Evolutionary conservation across 208 protist genomes (phyloP).

Genomic region (Crithidia thermophila): DNA sequence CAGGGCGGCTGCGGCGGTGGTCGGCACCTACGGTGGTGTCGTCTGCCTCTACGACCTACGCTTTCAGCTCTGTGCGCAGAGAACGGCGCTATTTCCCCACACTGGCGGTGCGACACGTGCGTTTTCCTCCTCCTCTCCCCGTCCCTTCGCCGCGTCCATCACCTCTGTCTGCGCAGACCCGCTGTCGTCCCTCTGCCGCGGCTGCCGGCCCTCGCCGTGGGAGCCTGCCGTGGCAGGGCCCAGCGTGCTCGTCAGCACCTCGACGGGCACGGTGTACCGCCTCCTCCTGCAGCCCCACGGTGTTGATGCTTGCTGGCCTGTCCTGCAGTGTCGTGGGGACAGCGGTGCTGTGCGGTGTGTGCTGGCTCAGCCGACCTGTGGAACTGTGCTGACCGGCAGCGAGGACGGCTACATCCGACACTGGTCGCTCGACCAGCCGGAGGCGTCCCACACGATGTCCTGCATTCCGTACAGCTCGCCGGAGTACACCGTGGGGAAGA

Average conservation of each 20-base stretch:
- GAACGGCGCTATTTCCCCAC: neutral
- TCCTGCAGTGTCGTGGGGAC: constrained; percentile 14
- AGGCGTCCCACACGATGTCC: constrained; percentile 45
- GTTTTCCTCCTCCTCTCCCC: neutral
- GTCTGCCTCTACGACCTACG: constrained; percentile 78
- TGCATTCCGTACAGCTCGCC: constrained; percentile 41
- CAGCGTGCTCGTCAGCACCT: constrained; percentile 55
- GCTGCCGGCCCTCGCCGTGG: constrained; percentile 14
- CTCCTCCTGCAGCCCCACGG: constrained; percentile 22
- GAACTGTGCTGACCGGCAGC: constrained; percentile 58
- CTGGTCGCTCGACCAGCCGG: constrained; percentile 44
- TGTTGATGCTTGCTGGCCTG: constrained; percentile 20
- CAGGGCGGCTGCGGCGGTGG: constrained; percentile 38
- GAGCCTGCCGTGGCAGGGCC: constrained; percentile 23
- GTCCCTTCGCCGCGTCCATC: constrained; percentile 45
- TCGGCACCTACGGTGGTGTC: constrained; percentile 42
- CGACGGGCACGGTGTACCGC: constrained; percentile 27
- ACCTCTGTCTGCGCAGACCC: constrained; percentile 42
- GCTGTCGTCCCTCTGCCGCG: constrained; percentile 23
- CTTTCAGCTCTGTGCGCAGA: constrained; percentile 46
- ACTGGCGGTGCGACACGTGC: neutral
- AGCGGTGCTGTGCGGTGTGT: constrained; percentile 36
- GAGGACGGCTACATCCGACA: constrained; percentile 66
- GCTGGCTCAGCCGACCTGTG: constrained; percentile 46
- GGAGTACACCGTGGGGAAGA: constrained; percentile 23